Percentiles rank a stretch among this genome's conserved stretches.
Evolutionary conservation across 257 asterid species (phyloP).

Genomic region (Solanum bulbocastanum): DNA sequence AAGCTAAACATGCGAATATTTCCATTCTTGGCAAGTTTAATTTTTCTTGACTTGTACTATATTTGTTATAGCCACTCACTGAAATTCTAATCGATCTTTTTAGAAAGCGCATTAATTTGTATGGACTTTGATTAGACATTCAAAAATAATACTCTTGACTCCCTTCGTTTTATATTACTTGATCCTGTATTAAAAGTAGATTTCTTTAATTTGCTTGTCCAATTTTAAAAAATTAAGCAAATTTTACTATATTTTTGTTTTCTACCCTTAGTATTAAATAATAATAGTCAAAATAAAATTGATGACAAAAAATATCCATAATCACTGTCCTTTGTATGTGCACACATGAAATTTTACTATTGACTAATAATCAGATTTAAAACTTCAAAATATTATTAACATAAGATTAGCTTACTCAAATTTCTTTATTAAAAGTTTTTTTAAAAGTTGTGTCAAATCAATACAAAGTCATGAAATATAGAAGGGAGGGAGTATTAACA

Average conservation of each 20-base stretch:
- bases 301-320: too few relatives aligned
- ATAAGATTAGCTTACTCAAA: neutral
- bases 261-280: neutral
- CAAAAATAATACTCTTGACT: neutral
- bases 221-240: neutral
- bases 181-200: neutral
- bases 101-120: neutral
- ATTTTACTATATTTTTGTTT: neutral
- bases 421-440: too few relatives aligned
- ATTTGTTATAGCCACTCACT: neutral
- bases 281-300: neutral
- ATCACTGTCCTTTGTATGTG: too few relatives aligned
- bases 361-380: neutral
- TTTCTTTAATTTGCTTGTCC: neutral
- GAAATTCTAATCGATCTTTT: neutral
- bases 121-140: neutral
- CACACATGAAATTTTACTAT: too few relatives aligned
- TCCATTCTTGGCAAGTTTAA: neutral
- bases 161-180: accelerated
- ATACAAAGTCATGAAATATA: neutral
- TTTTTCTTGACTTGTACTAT: neutral
- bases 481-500: neutral
- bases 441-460: neutral
- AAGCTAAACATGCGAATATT: neutral
- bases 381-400: neutral